These are phyloP conservation scores for Plenodomus biglobosus DNA, from an alignment of 2,329 filamentous ascomycete species.

Conservation along the genomic window DNA sequence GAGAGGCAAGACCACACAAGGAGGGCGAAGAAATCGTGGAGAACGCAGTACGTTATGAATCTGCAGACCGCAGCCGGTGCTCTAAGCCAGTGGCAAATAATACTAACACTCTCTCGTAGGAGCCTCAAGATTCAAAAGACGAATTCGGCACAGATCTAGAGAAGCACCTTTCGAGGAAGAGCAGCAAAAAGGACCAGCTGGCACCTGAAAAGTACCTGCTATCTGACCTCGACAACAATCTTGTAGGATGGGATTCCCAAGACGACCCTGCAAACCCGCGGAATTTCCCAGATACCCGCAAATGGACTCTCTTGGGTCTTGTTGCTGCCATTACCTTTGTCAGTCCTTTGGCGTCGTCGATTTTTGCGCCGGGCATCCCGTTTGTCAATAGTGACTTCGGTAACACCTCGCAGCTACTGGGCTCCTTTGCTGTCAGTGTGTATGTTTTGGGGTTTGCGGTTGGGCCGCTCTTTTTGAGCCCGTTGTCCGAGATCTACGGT, in stretches of 20 bases:
- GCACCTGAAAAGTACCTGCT: conserved; percentile 34
- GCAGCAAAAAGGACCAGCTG: conserved; percentile 30
- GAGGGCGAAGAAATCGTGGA: conserved; percentile 4
- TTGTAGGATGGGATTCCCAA: conserved; percentile 43
- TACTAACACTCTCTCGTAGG: conserved; percentile 1
- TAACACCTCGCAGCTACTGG: conserved; percentile 36
- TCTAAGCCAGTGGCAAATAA: not conserved
- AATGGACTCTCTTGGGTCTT: conserved; percentile 32
- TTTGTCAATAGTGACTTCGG: conserved; percentile 37
- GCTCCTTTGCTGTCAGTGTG: conserved; percentile 38
- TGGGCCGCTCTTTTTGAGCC: conserved; percentile 38
- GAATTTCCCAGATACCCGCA: conserved; percentile 32
- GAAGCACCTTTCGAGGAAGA: conserved; percentile 36
- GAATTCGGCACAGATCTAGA: conserved; percentile 31
- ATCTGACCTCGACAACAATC: conserved; percentile 36
- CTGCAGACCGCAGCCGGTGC: not conserved
- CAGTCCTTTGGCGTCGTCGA: conserved; percentile 41
- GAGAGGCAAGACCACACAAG: conserved; percentile 9
- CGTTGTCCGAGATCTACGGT: conserved; percentile 41
- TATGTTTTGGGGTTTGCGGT: conserved; percentile 41
- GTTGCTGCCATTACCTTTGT: conserved; percentile 39
- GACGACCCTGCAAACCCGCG: conserved; percentile 38
- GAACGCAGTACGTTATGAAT: conserved; percentile 7
- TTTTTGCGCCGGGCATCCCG: conserved; percentile 39
- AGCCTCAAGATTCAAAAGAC: conserved; percentile 12